phyloP scores from a whole-genome alignment of 306 rosid species.

The Medicago ruthenica region DNA sequence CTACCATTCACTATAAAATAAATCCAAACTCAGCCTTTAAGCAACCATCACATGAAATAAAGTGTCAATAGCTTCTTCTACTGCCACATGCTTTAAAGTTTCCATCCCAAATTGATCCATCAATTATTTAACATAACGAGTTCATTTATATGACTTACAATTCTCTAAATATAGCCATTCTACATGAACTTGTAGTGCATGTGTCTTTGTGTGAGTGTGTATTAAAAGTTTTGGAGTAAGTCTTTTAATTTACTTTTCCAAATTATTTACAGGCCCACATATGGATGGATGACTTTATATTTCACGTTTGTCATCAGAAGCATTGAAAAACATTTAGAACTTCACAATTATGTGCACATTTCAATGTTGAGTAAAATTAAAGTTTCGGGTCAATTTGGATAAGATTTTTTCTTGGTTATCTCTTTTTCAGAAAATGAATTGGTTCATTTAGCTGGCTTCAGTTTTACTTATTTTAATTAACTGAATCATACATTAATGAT shows the following conservation, averaged over 20 bases:
- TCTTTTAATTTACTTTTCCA: conserved; percentile 24
- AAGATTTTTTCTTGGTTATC: background rate
- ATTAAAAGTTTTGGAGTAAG: conserved; percentile 8
- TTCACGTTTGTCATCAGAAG: conserved; percentile 20
- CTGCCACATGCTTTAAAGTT: background rate
- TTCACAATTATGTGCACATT: conserved; percentile 16
- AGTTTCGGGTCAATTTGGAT: background rate
- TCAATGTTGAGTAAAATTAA: conserved; percentile 8
- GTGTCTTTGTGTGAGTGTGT: background rate
- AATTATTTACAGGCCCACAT: conserved; percentile 17
- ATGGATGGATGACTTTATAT: conserved; percentile 2
- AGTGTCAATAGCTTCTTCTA: background rate
- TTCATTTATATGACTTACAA: background rate
- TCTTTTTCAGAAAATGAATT: too few species aligned
- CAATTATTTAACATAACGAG: background rate
- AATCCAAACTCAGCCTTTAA: background rate
- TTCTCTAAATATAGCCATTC: background rate
- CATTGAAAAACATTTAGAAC: conserved; percentile 15
- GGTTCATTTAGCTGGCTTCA: too few species aligned
- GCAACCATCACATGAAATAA: background rate
- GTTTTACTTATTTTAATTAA: too few species aligned
- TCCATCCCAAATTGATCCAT: conserved; percentile 1
- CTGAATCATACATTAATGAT: too few species aligned
- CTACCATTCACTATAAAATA: background rate
- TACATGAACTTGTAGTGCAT: conserved; percentile 10